Evolutionary conservation across 441 rosid genomes (phyloP).

Genomic region (Jatropha podagrica): DNA sequence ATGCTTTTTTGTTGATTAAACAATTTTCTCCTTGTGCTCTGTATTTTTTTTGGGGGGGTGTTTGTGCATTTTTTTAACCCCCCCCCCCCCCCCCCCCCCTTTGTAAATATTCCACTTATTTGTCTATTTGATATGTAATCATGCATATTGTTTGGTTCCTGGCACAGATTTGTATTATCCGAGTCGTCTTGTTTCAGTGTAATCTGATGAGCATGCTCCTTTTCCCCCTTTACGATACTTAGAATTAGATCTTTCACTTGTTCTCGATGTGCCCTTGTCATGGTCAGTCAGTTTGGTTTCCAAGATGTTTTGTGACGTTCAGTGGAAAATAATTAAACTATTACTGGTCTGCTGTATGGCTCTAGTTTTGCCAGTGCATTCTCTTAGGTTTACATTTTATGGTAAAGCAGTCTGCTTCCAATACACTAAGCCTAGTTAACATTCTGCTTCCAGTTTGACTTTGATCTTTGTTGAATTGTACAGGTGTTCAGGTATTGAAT

Average conservation of each 20-base stretch:
- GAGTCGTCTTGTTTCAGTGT: background rate
- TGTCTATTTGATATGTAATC: background rate
- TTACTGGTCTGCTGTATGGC: too few relatives aligned
- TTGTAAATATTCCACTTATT: background rate
- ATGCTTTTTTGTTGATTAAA: too few relatives aligned
- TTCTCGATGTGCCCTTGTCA: background rate
- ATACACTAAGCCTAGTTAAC: background rate
- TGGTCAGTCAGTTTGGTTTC: too few relatives aligned
- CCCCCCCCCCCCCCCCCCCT: too few relatives aligned
- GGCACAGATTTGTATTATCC: background rate
- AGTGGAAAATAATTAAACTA: background rate
- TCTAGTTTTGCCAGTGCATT: background rate
- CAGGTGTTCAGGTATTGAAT: background rate
- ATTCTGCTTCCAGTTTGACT: background rate
- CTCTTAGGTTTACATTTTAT: background rate
- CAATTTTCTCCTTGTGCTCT: too few relatives aligned
- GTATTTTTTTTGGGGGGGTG: too few relatives aligned
- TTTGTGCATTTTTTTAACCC: too few relatives aligned
- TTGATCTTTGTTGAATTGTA: background rate
- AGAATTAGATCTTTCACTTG: background rate
- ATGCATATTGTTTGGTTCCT: background rate
- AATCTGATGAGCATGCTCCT: background rate
- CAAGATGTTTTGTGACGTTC: background rate
- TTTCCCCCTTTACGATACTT: too few relatives aligned
- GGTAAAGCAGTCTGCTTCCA: background rate